A percentile compares a stretch with the other conserved stretches of the same genome.
Evolutionary conservation across 208 protist species (phyloP).

Genomic region (Perkinsela sp.): DNA sequence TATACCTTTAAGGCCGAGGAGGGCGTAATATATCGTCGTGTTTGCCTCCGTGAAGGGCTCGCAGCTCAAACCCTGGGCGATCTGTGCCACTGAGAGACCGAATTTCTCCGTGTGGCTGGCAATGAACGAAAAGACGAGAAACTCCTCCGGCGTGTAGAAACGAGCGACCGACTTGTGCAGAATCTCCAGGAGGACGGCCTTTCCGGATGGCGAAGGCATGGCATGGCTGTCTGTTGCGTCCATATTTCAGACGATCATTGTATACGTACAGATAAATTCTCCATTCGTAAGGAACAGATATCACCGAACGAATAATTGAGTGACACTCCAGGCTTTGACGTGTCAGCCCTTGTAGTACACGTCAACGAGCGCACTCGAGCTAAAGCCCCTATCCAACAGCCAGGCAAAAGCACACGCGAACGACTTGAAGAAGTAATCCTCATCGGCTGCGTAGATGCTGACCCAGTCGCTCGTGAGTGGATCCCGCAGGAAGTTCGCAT

Average conservation of each 20-base stretch:
- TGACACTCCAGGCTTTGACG: too few species aligned
- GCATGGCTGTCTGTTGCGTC: too few species aligned
- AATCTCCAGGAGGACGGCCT: neutral
- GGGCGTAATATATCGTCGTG: neutral
- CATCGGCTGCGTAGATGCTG: neutral
- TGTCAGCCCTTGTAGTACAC: neutral
- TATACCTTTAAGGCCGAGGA: neutral
- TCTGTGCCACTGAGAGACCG: neutral
- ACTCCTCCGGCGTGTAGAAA: neutral
- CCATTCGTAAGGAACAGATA: too few species aligned
- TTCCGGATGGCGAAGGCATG: too few species aligned
- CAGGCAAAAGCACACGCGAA: neutral
- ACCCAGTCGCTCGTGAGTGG: neutral
- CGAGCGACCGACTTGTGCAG: neutral
- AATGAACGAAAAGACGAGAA: neutral
- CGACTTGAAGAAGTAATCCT: neutral
- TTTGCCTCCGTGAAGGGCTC: neutral
- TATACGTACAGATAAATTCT: too few species aligned
- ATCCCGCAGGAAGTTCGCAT: too few species aligned
- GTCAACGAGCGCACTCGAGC: neutral
- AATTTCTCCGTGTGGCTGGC: neutral
- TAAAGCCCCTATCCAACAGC: neutral
- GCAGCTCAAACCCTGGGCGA: neutral
- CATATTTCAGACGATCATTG: too few species aligned
- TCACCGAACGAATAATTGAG: too few species aligned